These are phyloP conservation scores for Lentithecium fluviatile DNA, from an alignment of 495 filamentous ascomycete species.

Conservation along the genomic window DNA sequence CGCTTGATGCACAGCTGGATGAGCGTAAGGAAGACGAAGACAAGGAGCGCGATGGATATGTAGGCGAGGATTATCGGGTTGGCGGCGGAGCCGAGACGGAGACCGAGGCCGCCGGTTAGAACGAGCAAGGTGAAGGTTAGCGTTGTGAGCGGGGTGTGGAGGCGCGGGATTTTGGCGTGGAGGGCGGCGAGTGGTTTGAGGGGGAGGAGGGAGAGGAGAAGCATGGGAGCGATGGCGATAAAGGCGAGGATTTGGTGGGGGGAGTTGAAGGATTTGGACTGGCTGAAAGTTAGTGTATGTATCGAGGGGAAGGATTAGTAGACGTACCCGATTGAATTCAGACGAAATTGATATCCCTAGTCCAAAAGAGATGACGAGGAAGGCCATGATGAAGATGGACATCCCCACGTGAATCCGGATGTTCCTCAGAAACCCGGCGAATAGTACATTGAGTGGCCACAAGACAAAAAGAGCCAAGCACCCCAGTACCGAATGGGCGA, in stretches of 20 bases:
- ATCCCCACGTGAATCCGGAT: constrained; percentile 28
- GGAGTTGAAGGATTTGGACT: constrained; percentile 30
- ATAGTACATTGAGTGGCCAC: constrained; percentile 32
- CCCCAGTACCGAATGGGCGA: constrained; percentile 34
- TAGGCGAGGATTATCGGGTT: constrained; percentile 22
- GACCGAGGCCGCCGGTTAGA: constrained; percentile 29
- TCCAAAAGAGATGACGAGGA: constrained; percentile 29
- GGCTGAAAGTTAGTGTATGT: background rate
- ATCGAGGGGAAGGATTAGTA: background rate
- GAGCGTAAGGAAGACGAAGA: constrained; percentile 16
- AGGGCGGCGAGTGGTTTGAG: constrained; percentile 10
- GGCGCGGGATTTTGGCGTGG: constrained; percentile 9
- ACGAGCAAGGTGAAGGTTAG: constrained; percentile 21
- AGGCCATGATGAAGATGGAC: constrained; percentile 21
- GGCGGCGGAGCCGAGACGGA: constrained; percentile 18
- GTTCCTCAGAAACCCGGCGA: constrained; percentile 31
- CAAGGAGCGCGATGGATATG: constrained; percentile 15
- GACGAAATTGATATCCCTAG: constrained; percentile 27
- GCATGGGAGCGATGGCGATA: constrained; percentile 22
- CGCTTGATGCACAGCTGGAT: constrained; percentile 21
- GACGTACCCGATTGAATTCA: constrained; percentile 34
- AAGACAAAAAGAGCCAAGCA: constrained; percentile 33
- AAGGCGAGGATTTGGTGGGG: constrained; percentile 32
- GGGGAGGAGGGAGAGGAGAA: constrained; percentile 24
- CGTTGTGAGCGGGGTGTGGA: constrained; percentile 19